Percentiles rank a stretch among this genome's conserved stretches.
These are phyloP conservation scores for Bryum argenteum DNA, from an alignment of 225 moss, liverwort and hornwort species.

Conservation along the genomic window DNA sequence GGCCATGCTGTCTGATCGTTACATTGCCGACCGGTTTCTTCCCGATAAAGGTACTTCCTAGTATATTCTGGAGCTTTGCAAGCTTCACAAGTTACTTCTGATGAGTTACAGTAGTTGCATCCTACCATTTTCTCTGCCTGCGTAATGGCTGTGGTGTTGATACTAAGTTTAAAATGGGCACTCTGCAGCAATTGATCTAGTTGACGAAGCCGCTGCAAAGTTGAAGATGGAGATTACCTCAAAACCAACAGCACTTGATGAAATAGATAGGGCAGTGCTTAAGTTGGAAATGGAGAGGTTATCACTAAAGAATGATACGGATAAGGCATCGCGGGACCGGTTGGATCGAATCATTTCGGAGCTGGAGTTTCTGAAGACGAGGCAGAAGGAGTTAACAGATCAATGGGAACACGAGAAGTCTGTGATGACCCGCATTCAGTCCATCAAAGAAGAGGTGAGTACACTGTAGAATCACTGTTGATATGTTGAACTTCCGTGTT, in stretches of 20 bases:
- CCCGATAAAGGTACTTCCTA: conserved; percentile 79
- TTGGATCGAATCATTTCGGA: conserved; percentile 74
- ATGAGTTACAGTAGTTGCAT: background rate
- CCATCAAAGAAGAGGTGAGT: conserved; percentile 93
- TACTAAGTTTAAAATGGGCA: conserved; percentile 13
- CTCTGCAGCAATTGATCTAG: conserved; percentile 86
- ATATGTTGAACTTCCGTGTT: too few relatives aligned
- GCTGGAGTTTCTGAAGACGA: conserved; percentile 61
- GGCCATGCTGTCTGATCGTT: conserved; percentile 87
- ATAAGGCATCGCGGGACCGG: conserved; percentile 90
- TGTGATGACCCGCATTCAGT: conserved; percentile 97
- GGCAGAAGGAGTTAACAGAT: conserved; percentile 87
- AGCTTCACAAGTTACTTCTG: background rate
- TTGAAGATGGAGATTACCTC: conserved; percentile 99
- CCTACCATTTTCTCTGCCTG: background rate
- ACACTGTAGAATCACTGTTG: background rate
- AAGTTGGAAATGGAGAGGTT: conserved; percentile 98
- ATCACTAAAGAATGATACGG: conserved; percentile 85
- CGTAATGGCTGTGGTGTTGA: background rate
- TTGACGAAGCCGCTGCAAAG: conserved; percentile 97
- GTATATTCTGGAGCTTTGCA: background rate
- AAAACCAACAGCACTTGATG: conserved; percentile 90
- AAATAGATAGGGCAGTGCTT: conserved; percentile 86
- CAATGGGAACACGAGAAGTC: conserved; percentile 99
- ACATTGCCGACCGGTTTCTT: conserved; percentile 93